These are phyloP conservation scores for Dictyostelium firmibasis DNA, from an alignment of 78 protist genomes.

Conservation along the genomic window DNA sequence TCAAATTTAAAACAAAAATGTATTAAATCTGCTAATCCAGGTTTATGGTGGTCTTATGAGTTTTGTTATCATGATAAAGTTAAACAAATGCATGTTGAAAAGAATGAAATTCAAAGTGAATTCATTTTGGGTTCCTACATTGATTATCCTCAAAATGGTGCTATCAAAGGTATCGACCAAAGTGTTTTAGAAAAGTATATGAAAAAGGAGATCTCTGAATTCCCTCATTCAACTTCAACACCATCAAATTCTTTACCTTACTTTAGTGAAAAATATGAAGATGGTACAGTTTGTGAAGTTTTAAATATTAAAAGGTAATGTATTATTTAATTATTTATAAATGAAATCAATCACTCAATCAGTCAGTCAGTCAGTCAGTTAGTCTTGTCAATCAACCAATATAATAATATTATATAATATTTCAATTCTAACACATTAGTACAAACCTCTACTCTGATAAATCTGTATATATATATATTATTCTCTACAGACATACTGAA, in stretches of 20 bases:
- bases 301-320: conserved; percentile 12
- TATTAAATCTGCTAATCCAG: background rate
- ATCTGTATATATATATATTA: background rate
- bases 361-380: too few relatives aligned
- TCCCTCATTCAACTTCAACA: background rate
- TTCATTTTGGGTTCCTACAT: background rate
- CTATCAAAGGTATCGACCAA: conserved; percentile 37
- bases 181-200: background rate
- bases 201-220: background rate
- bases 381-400: too few relatives aligned
- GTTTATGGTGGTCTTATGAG: conserved; percentile 66
- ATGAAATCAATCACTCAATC: too few relatives aligned
- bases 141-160: background rate
- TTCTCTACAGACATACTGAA: conserved; percentile 19
- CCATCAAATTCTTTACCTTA: background rate
- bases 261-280: conserved; percentile 27
- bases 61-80: conserved; percentile 16
- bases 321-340: too few relatives aligned
- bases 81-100: conserved; percentile 36
- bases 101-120: background rate
- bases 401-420: too few relatives aligned
- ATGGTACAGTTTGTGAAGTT: conserved; percentile 57
- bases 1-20: background rate
- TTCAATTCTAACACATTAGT: too few relatives aligned
- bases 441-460: background rate